Base-by-base conservation (phyloP, 768 basidiomycete genomes). In the Agaricus subrufescens region DNA sequence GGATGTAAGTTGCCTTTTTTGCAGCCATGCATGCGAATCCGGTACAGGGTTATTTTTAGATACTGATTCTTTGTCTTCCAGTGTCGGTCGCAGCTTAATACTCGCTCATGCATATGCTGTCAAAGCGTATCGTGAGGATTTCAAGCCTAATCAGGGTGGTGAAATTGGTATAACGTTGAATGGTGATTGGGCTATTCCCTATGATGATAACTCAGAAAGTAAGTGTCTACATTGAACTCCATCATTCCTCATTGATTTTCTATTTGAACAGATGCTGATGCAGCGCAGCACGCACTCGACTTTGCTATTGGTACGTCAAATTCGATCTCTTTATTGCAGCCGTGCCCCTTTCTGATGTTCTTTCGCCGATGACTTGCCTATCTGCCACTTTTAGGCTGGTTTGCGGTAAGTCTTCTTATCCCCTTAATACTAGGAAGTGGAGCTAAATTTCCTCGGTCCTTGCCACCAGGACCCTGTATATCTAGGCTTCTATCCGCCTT, bases 161-260 rank as follows among this genome's bases (percentile, higher is more conserved):
- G 71, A 77, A 60, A 87, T 91, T 61, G 88, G 87, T n/a, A 89
- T 91, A 64, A 90, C 89, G 0, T 73, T 90, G 45, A 89, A 89
- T 61, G 85, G 87, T 10, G 85, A 88, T 66, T 89, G 85, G 85
- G 75, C 80, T 31, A 81, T 86, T 66, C 88, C 89, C 7, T 90
- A 83, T 58, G 85, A 89, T 60, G 78, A 87, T 59, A 75, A 67
- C 40, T 82, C 80, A 9, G 82, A 84, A 63, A 89, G 89, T 89
- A 64, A 61, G 84, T 15, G 40, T 23, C 38, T 46, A 42, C 50
- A 14, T 38, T 46, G 8, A 46, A 57, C 34, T 54, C 23, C 42
- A 47, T 38, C 15, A 26, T n/a, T n/a, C 27, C 25, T 46, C 12
- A 25, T 31, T 15, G 11, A 23, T 50, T 14, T 29, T 30, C 38